Conservation (phyloP, 2,329 filamentous ascomycete genomes). For the Diaporthe ampelina region DNA sequence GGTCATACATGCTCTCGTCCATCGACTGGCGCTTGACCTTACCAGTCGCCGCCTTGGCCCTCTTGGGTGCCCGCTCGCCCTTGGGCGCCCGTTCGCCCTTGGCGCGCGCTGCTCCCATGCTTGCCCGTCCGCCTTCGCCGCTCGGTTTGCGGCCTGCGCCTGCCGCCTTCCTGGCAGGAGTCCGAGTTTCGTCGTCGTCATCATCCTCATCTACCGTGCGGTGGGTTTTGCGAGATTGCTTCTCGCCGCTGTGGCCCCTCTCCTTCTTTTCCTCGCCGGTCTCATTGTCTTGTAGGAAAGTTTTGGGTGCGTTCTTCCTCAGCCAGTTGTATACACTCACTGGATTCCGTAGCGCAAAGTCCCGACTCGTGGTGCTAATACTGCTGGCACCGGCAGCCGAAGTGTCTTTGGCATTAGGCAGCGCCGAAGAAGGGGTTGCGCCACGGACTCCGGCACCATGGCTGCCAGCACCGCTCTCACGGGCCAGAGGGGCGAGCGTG, state of each 20-base stretch:
- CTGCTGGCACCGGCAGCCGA: slow-evolving; percentile 59
- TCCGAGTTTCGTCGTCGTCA: slow-evolving; percentile 54
- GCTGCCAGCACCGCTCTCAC: slow-evolving; percentile 52
- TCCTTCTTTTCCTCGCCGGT: slow-evolving; percentile 49
- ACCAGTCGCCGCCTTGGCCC: slow-evolving; percentile 31
- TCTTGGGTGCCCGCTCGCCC: slow-evolving; percentile 41
- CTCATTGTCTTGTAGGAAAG: slow-evolving; percentile 85
- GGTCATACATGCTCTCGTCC: slow-evolving; percentile 37
- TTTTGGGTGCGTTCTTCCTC: slow-evolving; percentile 84
- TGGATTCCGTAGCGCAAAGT: slow-evolving; percentile 79
- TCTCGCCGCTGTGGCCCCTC: slow-evolving; percentile 48
- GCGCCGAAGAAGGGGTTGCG: slow-evolving; percentile 38
- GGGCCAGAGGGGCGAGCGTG: slow-evolving; percentile 65
- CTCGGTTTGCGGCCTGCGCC: slow-evolving; percentile 52
- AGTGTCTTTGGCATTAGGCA: slow-evolving; percentile 53
- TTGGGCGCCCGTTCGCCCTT: slow-evolving; percentile 42
- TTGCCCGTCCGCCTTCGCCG: slow-evolving; percentile 43
- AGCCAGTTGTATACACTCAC: slow-evolving; percentile 98
- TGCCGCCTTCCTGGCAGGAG: slow-evolving; percentile 45
- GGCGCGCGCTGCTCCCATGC: slow-evolving; percentile 45
- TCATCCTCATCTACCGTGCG: slow-evolving; percentile 54
- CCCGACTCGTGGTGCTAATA: slow-evolving; percentile 52
- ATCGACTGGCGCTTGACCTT: slow-evolving; percentile 42
- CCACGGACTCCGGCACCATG: slow-evolving; percentile 55
- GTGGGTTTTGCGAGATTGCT: slow-evolving; percentile 38